These are phyloP conservation scores for Orbilia ellipsospora DNA, from an alignment of 2,329 filamentous ascomycete genomes.

Conservation along the genomic window DNA sequence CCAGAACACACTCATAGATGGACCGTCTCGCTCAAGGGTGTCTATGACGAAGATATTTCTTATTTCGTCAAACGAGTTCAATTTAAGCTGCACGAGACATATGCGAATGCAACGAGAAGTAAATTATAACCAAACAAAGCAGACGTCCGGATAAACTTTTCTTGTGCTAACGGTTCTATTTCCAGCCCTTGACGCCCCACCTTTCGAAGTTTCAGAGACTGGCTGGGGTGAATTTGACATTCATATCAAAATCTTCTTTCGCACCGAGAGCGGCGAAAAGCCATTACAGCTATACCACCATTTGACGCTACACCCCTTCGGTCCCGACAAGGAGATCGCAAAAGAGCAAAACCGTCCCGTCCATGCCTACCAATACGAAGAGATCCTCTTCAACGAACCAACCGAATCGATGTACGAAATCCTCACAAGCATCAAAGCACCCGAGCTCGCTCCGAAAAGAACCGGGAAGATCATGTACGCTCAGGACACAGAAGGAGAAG, in stretches of 20 bases:
- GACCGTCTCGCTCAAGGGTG: constrained; percentile 91
- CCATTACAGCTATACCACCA: constrained; percentile 95
- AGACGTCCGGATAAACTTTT: not conserved
- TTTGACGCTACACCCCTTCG: constrained; percentile 89
- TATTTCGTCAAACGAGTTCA: constrained; percentile 98
- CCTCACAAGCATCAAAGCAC: constrained; percentile 69
- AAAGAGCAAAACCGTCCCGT: constrained; percentile 71
- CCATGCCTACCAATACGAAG: constrained; percentile 85
- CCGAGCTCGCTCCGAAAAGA: constrained; percentile 50
- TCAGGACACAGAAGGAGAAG: constrained; percentile 58
- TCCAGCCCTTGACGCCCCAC: constrained; percentile 76
- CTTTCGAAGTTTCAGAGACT: constrained; percentile 87
- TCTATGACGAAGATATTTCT: constrained; percentile 89
- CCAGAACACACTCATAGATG: constrained; percentile 96
- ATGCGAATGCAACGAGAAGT: constrained; percentile 85
- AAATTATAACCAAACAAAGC: constrained; percentile 18
- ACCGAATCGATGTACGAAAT: constrained; percentile 91
- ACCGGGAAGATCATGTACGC: constrained; percentile 57
- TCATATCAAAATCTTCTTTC: constrained; percentile 92
- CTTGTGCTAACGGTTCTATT: constrained; percentile 3
- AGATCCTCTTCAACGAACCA: constrained; percentile 96
- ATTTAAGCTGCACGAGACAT: constrained; percentile 98
- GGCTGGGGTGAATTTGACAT: constrained; percentile 99
- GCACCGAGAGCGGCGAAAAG: constrained; percentile 87
- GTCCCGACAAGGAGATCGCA: constrained; percentile 70